Base-by-base conservation (phyloP, 257 asterid genomes). In the Paulownia fortunei region DNA sequence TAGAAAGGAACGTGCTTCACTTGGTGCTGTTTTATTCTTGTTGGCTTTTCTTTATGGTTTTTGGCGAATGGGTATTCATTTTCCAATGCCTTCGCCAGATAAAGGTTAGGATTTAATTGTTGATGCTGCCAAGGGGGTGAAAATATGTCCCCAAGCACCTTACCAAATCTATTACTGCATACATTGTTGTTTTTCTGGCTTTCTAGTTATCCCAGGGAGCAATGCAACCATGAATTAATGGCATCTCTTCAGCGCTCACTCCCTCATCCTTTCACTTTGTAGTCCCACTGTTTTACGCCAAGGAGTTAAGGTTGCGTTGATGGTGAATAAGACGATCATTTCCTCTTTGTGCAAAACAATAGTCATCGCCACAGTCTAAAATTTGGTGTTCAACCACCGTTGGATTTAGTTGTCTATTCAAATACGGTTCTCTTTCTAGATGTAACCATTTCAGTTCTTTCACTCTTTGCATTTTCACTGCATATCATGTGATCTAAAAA, bases 81-180 rank as follows among this genome's bases (percentile, higher is more conserved):
- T 96, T 78, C 99, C 99, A 21, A 96, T 96, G 99, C 99, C 98
- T 80, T 93, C 99, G 69, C 99, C 99, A 37, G 97, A 93, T 82
- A 96, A 87, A 88, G 99, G 99, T 94, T 76, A 34, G 84, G 24
- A 56, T 71, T 58, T 65, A 74, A n/a, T 68, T 61, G 18, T 83
- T 23, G 30, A 65, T 64, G 72, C 55, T 69, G 55, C 80, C 10
- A 19, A 37, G n/a, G 68, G 58, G 37, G 15, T 66, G 8, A n/a
- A 49, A 46, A 3, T 27, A 58, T 69, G 41, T 75, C 44, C 15
- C 44, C 9, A 19, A 60, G n/a, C 69, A 21, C 56, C 49, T 58
- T 55, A 8, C 10, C n/a, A 21, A 8, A 49, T 56, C 27, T 77
- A 19, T 30, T 19, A 5, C 30, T 76, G 74, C 41, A 18, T 76